These are phyloP conservation scores for Ascoidea asiatica DNA, from an alignment of 805 yeast genomes.

Conservation along the genomic window DNA sequence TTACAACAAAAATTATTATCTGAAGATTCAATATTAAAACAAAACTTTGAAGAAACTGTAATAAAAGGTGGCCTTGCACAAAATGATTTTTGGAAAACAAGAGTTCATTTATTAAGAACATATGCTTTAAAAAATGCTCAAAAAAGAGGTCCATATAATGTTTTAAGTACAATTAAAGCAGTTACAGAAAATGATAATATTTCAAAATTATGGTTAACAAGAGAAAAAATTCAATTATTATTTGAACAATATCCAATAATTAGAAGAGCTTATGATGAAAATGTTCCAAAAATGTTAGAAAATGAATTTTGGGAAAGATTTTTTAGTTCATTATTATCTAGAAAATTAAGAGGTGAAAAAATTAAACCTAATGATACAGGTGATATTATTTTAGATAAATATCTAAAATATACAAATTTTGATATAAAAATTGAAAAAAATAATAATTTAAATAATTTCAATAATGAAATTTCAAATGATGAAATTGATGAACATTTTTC, in stretches of 20 bases:
- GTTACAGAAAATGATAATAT: constrained; percentile 88
- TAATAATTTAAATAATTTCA: constrained; percentile 9
- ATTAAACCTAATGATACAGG: constrained; percentile 65
- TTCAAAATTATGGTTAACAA: constrained; percentile 82
- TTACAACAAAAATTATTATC: constrained; percentile 68
- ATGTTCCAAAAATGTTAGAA: constrained; percentile 79
- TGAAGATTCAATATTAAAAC: constrained; percentile 55
- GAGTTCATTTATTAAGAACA: constrained; percentile 69
- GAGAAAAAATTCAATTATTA: constrained; percentile 81
- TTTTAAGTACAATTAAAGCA: constrained; percentile 84
- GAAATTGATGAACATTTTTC: constrained; percentile 19
- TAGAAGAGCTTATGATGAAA: constrained; percentile 75
- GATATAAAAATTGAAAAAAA: constrained; percentile 31
- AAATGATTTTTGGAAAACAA: constrained; percentile 74
- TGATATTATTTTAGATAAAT: constrained; percentile 75
- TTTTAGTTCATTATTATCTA: constrained; percentile 77
- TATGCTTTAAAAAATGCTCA: constrained; percentile 78
- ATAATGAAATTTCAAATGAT: constrained; percentile 2
- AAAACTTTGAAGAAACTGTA: constrained; percentile 78
- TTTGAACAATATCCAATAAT: constrained; percentile 91
- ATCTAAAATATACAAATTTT: constrained; percentile 58
- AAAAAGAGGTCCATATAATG: constrained; percentile 87
- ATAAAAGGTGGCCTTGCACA: constrained; percentile 66
- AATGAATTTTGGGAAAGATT: constrained; percentile 95
- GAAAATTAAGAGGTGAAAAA: constrained; percentile 82